Conservation (phyloP, 2,329 filamentous ascomycete genomes). For the Talaromyces piceae region DNA sequence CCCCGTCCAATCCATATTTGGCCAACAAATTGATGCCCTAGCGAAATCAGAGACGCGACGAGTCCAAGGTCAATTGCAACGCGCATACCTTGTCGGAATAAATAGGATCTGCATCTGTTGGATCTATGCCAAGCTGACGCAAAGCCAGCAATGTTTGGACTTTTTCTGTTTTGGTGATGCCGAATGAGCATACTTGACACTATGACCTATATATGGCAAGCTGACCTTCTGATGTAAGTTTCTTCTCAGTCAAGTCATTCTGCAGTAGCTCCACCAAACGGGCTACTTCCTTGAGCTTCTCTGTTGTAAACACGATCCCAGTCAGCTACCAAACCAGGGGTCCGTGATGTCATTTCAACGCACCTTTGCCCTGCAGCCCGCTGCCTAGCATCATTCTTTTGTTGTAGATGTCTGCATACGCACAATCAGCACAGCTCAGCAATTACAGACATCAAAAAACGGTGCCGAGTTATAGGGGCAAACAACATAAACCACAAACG, state of each 20-base stretch:
- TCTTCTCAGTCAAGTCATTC: constrained; percentile 54
- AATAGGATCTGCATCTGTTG: constrained; percentile 67
- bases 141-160: constrained; percentile 50
- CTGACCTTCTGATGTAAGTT: constrained; percentile 52
- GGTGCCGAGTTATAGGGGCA: not conserved
- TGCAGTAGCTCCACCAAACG: constrained; percentile 56
- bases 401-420: not conserved
- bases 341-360: not conserved
- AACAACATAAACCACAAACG: too few species aligned
- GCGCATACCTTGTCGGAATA: constrained; percentile 64
- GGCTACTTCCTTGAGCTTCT: constrained; percentile 62
- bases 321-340: not conserved
- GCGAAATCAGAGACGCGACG: constrained; percentile 8
- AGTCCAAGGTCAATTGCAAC: not conserved
- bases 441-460: not conserved
- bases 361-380: constrained; percentile 7
- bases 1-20: constrained; percentile 64
- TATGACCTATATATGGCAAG: not conserved
- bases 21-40: constrained; percentile 70
- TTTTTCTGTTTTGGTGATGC: constrained; percentile 21
- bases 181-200: not conserved
- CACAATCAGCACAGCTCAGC: not conserved
- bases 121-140: constrained; percentile 70
- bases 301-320: constrained; percentile 28
- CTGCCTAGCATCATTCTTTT: not conserved